phyloP scores from a whole-genome alignment of 106 monocot species.

The Allium cepa region DNA sequence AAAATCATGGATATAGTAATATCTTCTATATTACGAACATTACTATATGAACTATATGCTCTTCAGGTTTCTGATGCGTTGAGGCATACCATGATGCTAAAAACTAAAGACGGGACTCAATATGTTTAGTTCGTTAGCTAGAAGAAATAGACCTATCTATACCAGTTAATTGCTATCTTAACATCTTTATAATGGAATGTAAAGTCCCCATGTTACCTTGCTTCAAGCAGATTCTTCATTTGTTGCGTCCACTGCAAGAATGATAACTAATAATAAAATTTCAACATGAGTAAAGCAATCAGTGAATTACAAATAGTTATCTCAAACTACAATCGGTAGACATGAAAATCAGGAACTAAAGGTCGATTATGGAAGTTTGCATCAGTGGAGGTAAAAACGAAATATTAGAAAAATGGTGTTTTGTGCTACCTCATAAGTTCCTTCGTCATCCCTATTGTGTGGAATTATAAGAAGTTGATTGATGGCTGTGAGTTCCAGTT shows the following conservation, averaged over 20 bases:
- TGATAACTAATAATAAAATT: slow-evolving; percentile 43
- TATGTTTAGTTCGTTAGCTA: too few relatives aligned
- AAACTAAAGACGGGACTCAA: too few relatives aligned
- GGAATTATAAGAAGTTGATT: slow-evolving; percentile 74
- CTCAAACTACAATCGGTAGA: background rate
- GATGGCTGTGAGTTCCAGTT: slow-evolving; percentile 94
- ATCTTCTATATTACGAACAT: too few relatives aligned
- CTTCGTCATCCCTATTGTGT: slow-evolving; percentile 93
- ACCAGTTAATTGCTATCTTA: too few relatives aligned
- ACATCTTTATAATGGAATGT: slow-evolving; percentile 88
- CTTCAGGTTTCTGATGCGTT: too few relatives aligned
- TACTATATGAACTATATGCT: too few relatives aligned
- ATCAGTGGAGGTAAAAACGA: background rate
- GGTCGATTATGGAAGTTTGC: background rate
- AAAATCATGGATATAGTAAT: too few relatives aligned
- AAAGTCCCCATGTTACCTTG: slow-evolving; percentile 76
- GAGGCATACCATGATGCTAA: too few relatives aligned
- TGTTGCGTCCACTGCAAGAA: slow-evolving; percentile 85
- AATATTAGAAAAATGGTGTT: background rate
- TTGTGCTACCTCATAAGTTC: slow-evolving; percentile 63
- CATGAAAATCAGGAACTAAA: background rate
- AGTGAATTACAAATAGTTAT: too few relatives aligned
- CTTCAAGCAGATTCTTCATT: slow-evolving; percentile 80
- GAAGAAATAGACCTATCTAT: too few relatives aligned
- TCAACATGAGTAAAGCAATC: too few relatives aligned